Conservation (phyloP, 805 yeast genomes). For the Suhomyces emberorum region DNA sequence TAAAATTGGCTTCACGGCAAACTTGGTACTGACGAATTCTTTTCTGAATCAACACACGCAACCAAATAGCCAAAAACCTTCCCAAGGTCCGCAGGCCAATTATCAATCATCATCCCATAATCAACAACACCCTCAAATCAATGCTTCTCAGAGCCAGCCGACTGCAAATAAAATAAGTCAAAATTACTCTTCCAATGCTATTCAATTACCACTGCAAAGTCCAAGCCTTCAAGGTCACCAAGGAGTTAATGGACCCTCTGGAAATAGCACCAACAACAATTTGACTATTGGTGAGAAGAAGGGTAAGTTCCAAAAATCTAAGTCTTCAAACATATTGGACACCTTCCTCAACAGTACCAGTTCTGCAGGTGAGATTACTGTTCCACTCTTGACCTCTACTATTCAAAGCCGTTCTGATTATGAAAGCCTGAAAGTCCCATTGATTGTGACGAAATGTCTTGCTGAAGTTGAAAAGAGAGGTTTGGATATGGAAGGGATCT, state of each 20-base stretch:
- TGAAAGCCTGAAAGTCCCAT: conserved; percentile 67
- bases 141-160: neutral
- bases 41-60: too few species aligned
- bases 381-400: conserved; percentile 46
- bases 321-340: conserved; percentile 47
- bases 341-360: conserved; percentile 21
- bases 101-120: conserved; percentile 3
- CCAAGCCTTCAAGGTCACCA: neutral
- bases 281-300: conserved; percentile 10
- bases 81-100: neutral
- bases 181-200: conserved; percentile 11
- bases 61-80: conserved; percentile 3
- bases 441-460: conserved; percentile 67
- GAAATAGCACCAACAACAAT: conserved; percentile 1
- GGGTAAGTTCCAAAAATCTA: conserved; percentile 34
- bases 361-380: conserved; percentile 11
- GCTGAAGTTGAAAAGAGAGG: conserved; percentile 77
- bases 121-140: conserved; percentile 4
- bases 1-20: conserved; percentile 25
- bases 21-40: conserved; percentile 4
- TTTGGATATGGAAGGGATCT: conserved; percentile 77
- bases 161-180: conserved; percentile 11
- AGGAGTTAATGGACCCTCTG: neutral
- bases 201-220: conserved; percentile 9
- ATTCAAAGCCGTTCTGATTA: conserved; percentile 58